Evolutionary conservation across 225 moss, liverwort and hornwort species (phyloP).

Genomic region (Polytrichum formosum): DNA sequence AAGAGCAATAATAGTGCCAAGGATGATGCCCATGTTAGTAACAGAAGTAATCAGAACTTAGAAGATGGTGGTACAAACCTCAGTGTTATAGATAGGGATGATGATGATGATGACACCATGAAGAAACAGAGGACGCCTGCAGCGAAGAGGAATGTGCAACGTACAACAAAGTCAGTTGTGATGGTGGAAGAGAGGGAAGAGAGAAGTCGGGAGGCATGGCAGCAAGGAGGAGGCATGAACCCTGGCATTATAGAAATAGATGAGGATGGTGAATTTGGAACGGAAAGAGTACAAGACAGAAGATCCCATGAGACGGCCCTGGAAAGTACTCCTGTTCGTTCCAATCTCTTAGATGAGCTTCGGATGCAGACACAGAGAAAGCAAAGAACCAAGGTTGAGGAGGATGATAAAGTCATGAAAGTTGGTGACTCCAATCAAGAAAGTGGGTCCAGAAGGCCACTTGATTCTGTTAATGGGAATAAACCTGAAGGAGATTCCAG

Average conservation of each 20-base stretch:
- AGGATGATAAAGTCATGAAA: conserved; percentile 22
- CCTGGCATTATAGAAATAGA: conserved; percentile 55
- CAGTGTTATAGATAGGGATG: too few species aligned
- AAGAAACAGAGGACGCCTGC: too few species aligned
- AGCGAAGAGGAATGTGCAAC: too few species aligned
- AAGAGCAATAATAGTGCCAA: too few species aligned
- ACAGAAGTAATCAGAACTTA: not conserved
- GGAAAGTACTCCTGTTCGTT: conserved; percentile 8
- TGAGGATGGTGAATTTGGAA: conserved; percentile 24
- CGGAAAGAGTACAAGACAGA: conserved; percentile 18
- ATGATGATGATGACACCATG: too few species aligned
- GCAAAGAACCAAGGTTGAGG: conserved; percentile 25
- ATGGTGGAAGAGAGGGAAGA: too few species aligned
- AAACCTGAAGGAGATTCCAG: conserved; percentile 17
- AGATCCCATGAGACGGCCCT: conserved; percentile 9
- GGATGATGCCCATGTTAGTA: too few species aligned
- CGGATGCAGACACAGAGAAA: conserved; percentile 65
- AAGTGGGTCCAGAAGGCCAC: not conserved
- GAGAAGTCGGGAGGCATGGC: conserved; percentile 28
- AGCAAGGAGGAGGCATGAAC: conserved; percentile 38
- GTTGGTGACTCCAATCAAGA: conserved; percentile 5
- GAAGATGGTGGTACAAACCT: not conserved
- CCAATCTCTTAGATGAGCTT: conserved; percentile 67
- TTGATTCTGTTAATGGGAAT: not conserved
- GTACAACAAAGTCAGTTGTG: too few species aligned